Evolutionary conservation across 1,139 yeast genomes (phyloP), one percentile per base, ranked within the genome.

Genomic region (Meyerozyma sp.): DNA sequence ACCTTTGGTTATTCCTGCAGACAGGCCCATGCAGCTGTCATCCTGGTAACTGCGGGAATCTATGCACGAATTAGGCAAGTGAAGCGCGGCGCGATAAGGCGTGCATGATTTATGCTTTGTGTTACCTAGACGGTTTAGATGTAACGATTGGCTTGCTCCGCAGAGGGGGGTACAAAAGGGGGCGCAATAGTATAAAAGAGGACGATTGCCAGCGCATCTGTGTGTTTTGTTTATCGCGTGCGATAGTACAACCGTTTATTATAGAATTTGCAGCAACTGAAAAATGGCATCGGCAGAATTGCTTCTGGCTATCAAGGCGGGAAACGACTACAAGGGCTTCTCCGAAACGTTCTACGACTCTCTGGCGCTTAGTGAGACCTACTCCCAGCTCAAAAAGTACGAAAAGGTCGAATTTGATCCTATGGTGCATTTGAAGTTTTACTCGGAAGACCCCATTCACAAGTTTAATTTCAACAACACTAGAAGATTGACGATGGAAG

Each of bases 401-500:
- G 29, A 10, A 3, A 14, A 4, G 3, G 42, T 52, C 18, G 30
- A 53, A 40, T 76, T 77, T 49, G 77, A 73, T 41, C 79, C 81
- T 2, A 49, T 52, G 13, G 62, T 58, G 41, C 82, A 78, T 54
- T 59, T 78, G 40, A 57, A 62, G 23, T 75, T 65, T 52, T 65
- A 67, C 37, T 62, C 67, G 27, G 62, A 59, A 10, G 65, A 61
- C 37, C 64, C 61, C 6, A 47, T 54, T 9, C 54, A 56, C 14
- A 55, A 58, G 42, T 54, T 61, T 42, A 57, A 58, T 47, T 66
- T 50, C 44, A 53, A 62, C 43, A 53, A 53, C 40, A 72, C 77
- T 11, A 63, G 70, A 47, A 65, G 76, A 52, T 53, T 73, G 36
- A 73, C 81, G 4, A 66, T 78, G 70, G 70, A 62, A 41, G 79